These are phyloP conservation scores for Aspergillus sp. DNA, from an alignment of 2,329 filamentous ascomycete species.

Conservation along the genomic window DNA sequence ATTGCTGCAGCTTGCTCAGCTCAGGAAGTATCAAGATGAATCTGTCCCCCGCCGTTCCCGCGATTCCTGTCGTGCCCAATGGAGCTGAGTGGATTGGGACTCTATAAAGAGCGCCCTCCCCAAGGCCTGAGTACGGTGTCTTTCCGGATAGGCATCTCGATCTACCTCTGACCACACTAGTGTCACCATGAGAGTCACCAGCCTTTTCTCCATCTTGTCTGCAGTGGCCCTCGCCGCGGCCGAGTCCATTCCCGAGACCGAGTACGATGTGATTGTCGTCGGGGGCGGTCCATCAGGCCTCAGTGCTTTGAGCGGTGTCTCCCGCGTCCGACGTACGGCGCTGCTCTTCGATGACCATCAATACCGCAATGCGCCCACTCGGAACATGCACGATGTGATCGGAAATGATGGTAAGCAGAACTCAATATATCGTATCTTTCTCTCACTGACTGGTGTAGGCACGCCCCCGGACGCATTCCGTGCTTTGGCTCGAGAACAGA, in stretches of 20 bases:
- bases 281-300: conserved; percentile 59
- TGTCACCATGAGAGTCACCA: conserved; percentile 19
- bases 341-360: conserved; percentile 58
- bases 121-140: too few relatives aligned
- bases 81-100: too few relatives aligned
- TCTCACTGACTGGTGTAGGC: conserved; percentile 35
- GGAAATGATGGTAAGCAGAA: conserved; percentile 53
- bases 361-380: conserved; percentile 57
- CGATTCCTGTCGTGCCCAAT: too few relatives aligned
- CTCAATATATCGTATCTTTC: neutral
- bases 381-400: conserved; percentile 61
- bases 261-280: conserved; percentile 57
- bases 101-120: too few relatives aligned
- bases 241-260: conserved; percentile 24
- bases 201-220: conserved; percentile 20
- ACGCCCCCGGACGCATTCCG: conserved; percentile 56
- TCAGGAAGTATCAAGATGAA: too few relatives aligned
- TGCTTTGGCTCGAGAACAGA: conserved; percentile 51
- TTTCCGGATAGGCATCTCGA: too few relatives aligned
- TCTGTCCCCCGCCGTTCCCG: too few relatives aligned
- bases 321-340: conserved; percentile 54
- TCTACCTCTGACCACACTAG: conserved; percentile 2
- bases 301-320: conserved; percentile 54
- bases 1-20: too few relatives aligned
- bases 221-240: conserved; percentile 15